These are phyloP conservation scores for Pichia sporocuriosa DNA, from an alignment of 805 yeast genomes.

Conservation along the genomic window DNA sequence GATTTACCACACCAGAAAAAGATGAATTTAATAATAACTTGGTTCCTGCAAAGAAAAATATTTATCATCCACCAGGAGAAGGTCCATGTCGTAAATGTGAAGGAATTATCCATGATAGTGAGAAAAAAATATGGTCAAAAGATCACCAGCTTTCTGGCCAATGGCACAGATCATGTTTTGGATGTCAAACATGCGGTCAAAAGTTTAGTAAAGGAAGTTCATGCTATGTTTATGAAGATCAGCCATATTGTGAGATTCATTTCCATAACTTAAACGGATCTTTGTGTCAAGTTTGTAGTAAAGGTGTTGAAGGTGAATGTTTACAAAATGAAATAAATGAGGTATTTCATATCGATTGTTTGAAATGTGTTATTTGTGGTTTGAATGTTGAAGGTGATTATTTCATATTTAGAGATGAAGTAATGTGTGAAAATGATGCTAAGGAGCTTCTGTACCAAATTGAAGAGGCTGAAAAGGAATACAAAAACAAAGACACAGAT, in stretches of 20 bases:
- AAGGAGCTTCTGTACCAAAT: slow-evolving; percentile 15
- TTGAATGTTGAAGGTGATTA: slow-evolving; percentile 47
- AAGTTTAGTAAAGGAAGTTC: slow-evolving; percentile 53
- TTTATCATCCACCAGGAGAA: slow-evolving; percentile 46
- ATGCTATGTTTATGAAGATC: slow-evolving; percentile 71
- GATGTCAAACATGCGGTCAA: slow-evolving; percentile 57
- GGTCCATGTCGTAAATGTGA: slow-evolving; percentile 81
- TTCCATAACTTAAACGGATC: slow-evolving; percentile 72
- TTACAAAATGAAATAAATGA: slow-evolving; percentile 66
- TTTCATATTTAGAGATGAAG: slow-evolving; percentile 39
- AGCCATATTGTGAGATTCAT: slow-evolving; percentile 77
- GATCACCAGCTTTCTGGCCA: slow-evolving; percentile 82
- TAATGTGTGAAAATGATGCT: slow-evolving; percentile 46
- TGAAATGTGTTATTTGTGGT: slow-evolving; percentile 60
- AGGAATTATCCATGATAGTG: slow-evolving; percentile 37
- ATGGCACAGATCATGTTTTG: slow-evolving; percentile 89
- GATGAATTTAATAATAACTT: background rate
- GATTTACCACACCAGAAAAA: slow-evolving; percentile 7
- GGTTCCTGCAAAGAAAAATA: background rate
- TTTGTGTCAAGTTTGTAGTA: slow-evolving; percentile 60
- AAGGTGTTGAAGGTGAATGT: slow-evolving; percentile 87
- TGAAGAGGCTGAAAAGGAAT: slow-evolving; percentile 10
- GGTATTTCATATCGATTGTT: slow-evolving; percentile 71
- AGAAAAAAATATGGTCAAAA: slow-evolving; percentile 73
- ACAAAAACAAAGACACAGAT: slow-evolving; percentile 7